Evolutionary conservation across 2,329 filamentous ascomycete genomes (phyloP), one percentile per base, ranked within the genome.

Genomic region (Diplodia scrobiculata): DNA sequence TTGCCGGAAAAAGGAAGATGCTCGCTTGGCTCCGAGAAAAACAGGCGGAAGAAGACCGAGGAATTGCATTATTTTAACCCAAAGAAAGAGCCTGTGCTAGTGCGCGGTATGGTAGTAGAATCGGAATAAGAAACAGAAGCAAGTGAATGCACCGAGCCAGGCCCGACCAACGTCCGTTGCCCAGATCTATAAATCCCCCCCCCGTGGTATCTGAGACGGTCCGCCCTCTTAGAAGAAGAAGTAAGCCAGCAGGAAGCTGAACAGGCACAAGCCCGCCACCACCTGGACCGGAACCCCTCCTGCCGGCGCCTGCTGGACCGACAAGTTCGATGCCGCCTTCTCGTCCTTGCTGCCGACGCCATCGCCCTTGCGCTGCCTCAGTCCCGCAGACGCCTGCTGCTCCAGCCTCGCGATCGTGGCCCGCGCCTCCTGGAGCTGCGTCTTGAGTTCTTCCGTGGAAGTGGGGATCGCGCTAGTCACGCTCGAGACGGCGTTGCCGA

Each of bases 171-270:
- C 27, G 58, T 50, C 58, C 58, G 58, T 45, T 62, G 45, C 58
- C 58, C 3, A 25, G n/a, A 19, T 27, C 41, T 36, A 19, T 62
- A 47, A 32, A 47, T 19, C 34, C 38, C n/a, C 29, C 58, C 41
- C 58, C 19, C 25, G 6, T 50, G 58, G 58, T 62, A 62, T 62
- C 58, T n/a, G 34, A 17, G 27, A 25, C 38, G 29, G 17, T 19
- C 17, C 17, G 34, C 17, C 25, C 14, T 41, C 58, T 62, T 84
- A 99, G 80, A 99, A 99, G 83, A 99, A 92, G 79, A 98, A 87
- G 80, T 97, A 99, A 65, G 92, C 95, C 72, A 98, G 85, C 75
- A 99, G 80, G 82, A 99, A 99, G 82, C 91, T 93, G 69, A 96
- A 73, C 73, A 99, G 82, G 76, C 93, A 97, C 51, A 99, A 82